A percentile compares a stretch with the other conserved stretches of the same genome.
Conservation (phyloP, 2,329 filamentous ascomycete species). For the Trichoderma semiorbis region DNA sequence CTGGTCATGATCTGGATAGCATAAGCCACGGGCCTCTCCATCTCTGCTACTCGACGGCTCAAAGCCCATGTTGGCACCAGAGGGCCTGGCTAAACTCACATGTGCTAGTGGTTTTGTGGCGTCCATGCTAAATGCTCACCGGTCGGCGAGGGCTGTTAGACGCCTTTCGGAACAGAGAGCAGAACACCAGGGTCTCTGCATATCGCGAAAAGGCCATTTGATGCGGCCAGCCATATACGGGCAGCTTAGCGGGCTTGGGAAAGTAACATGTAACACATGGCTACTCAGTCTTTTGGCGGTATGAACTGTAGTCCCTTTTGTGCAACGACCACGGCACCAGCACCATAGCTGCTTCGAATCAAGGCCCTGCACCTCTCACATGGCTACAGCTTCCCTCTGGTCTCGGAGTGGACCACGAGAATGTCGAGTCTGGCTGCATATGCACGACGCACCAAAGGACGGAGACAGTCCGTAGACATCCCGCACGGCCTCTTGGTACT, state of each 20-base stretch:
- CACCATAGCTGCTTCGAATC: neutral
- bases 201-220: neutral
- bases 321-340: neutral
- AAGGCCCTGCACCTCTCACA: neutral
- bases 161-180: neutral
- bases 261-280: neutral
- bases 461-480: neutral
- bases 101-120: conserved; percentile 15
- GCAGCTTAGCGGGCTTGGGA: neutral
- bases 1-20: neutral
- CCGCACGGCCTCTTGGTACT: neutral
- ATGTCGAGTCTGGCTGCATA: conserved; percentile 4
- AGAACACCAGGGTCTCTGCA: neutral
- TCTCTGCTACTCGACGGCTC: neutral
- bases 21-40: neutral
- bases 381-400: neutral
- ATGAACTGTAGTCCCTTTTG: neutral
- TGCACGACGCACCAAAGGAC: neutral
- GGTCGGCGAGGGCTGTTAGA: neutral
- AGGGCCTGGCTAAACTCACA: neutral
- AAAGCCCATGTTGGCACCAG: neutral
- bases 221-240: neutral
- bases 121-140: conserved; percentile 16
- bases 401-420: neutral
- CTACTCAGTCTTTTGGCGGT: neutral